Evolutionary conservation across 805 yeast species (phyloP).

Genomic region (Metschnikowia colocasiae): DNA sequence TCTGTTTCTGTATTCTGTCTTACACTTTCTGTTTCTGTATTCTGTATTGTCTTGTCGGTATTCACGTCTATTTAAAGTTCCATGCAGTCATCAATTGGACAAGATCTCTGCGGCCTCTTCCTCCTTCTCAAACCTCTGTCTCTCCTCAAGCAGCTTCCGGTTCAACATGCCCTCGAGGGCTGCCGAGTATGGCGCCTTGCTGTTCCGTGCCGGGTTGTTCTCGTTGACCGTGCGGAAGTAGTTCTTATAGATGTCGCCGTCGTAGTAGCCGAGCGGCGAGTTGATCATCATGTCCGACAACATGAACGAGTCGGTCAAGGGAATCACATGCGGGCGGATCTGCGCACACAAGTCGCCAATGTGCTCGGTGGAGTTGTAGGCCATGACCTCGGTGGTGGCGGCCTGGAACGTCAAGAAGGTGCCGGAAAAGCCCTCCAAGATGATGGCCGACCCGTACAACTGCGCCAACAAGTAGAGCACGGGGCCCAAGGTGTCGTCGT

Average conservation of each 20-base stretch:
- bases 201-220: constrained; percentile 46
- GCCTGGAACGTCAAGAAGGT: constrained; percentile 64
- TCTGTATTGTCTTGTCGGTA: too few species aligned
- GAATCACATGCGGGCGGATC: constrained; percentile 63
- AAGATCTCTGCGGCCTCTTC: constrained; percentile 33
- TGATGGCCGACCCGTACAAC: constrained; percentile 54
- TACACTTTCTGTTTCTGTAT: too few species aligned
- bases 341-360: constrained; percentile 33
- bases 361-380: constrained; percentile 40
- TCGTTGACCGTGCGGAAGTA: constrained; percentile 57
- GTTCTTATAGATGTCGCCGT: constrained; percentile 80
- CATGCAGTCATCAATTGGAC: constrained; percentile 13
- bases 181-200: constrained; percentile 60
- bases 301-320: constrained; percentile 80
- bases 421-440: constrained; percentile 66
- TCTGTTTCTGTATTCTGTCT: too few species aligned
- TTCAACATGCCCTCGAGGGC: constrained; percentile 40
- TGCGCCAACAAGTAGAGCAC: constrained; percentile 53
- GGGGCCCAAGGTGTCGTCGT: constrained; percentile 41
- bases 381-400: constrained; percentile 47
- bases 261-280: constrained; percentile 74
- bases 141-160: constrained; percentile 32
- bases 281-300: constrained; percentile 77
- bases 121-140: constrained; percentile 38
- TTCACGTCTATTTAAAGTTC: too few species aligned